A percentile compares a stretch with the other conserved stretches of the same genome.
Conservation (phyloP, 2,329 filamentous ascomycete genomes). For the Colletotrichum ledebouriae region DNA sequence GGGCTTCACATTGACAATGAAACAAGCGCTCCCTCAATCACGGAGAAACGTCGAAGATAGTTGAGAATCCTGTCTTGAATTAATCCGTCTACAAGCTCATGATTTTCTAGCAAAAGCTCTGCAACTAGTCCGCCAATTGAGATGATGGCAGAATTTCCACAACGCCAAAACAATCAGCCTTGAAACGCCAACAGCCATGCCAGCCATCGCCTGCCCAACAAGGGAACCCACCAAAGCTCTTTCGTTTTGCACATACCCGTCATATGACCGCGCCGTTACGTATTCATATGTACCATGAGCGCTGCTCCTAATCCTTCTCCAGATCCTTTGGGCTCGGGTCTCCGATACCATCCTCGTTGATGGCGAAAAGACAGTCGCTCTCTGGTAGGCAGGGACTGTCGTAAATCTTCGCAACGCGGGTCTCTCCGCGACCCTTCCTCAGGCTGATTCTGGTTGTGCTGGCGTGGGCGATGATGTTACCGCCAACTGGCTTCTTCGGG, state of each 20-base stretch:
- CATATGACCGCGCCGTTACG: not conserved
- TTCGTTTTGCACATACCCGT: conserved; percentile 32
- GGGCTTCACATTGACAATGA: too few relatives aligned
- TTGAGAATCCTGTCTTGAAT: too few relatives aligned
- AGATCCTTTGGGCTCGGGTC: conserved; percentile 96
- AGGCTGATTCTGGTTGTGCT: conserved; percentile 94
- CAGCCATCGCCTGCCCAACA: conserved; percentile 35
- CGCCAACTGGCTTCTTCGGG: conserved; percentile 98
- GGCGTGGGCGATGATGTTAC: conserved; percentile 98
- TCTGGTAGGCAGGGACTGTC: conserved; percentile 97
- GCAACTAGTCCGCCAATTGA: not conserved
- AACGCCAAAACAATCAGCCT: conserved; percentile 26
- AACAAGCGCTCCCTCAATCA: too few relatives aligned
- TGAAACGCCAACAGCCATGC: conserved; percentile 52
- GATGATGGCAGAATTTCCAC: conserved; percentile 18
- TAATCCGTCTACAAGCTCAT: not conserved
- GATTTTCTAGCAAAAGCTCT: conserved; percentile 16
- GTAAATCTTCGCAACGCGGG: conserved; percentile 98
- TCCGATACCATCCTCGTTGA: conserved; percentile 96
- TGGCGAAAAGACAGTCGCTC: conserved; percentile 96
- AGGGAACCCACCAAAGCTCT: conserved; percentile 12
- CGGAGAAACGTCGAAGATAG: too few relatives aligned
- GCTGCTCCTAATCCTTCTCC: conserved; percentile 77
- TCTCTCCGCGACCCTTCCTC: conserved; percentile 96
- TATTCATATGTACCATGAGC: not conserved